Evolutionary conservation across 805 yeast species (phyloP), one percentile per base, ranked within the genome.

Genomic region (Lachancea thermotolerans): DNA sequence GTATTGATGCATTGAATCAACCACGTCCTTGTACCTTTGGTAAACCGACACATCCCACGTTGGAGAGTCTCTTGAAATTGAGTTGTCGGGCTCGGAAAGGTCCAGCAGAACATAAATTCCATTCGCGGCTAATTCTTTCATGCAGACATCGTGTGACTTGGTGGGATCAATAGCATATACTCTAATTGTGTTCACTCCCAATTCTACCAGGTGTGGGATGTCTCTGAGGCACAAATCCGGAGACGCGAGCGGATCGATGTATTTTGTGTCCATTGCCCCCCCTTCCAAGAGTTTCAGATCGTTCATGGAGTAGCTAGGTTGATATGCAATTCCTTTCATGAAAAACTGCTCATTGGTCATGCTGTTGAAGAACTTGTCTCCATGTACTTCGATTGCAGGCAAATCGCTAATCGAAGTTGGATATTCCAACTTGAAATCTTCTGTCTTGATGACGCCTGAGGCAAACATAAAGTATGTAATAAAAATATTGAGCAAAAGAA

Each of bases 31-130:
- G 71, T 91, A 91, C 64, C 97, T 78, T 47, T 78, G 69, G 68
- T 77, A 85, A 45, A 88, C 73, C 27, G 73, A 78, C 39, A 78
- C 67, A 62, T 81, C 78, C 96, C 96, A 89, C 44, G 69, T 65
- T 32, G 99, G 98, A 45, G 71, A 66, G 59, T 78, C 77, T 62
- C 97, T 80, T 60, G 78, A 75, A 57, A 91, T 82, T 25, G 97
- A 87, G 36, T 68, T 59, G 38, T 77, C 77, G 3, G 98, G 97
- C 60, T 90, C 89, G 33, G 95, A 80, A 55, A 93, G 75, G 68
- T 93, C 99, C 35, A 95, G 82, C 58, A 93, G 69, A 28, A 91
- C 87, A 62, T 93, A 93, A 56, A 93, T 90, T 42, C 96, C 97
- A 45, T 91, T 95, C 21, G 85, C 85, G 47, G 74, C 74, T 46